phyloP scores from a whole-genome alignment of 2,329 filamentous ascomycete species.

The Bipolaris zeicola region DNA sequence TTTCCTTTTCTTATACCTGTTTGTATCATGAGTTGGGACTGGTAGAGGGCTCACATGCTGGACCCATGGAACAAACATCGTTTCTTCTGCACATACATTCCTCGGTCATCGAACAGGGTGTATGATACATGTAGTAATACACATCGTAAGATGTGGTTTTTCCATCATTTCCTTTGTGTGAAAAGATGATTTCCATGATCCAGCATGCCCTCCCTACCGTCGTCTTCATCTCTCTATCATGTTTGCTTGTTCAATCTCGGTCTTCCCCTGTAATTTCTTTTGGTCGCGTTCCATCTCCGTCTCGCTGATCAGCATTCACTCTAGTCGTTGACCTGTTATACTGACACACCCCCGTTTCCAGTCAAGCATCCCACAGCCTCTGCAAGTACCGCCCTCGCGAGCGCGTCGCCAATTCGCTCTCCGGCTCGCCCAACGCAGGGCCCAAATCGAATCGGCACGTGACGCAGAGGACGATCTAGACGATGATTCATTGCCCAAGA shows the following conservation, averaged over 20 bases:
- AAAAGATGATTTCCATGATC: constrained; percentile 9
- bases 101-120: constrained; percentile 27
- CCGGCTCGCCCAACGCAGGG: constrained; percentile 66
- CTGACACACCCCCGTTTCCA: constrained; percentile 8
- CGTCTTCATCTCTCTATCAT: constrained; percentile 1
- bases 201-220: constrained; percentile 2
- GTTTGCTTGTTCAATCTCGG: neutral
- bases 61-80: constrained; percentile 16
- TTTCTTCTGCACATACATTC: constrained; percentile 37
- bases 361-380: constrained; percentile 55
- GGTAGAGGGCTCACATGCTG: constrained; percentile 11
- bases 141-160: constrained; percentile 26
- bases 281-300: constrained; percentile 16
- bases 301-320: neutral
- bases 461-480: constrained; percentile 27
- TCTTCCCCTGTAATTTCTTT: neutral
- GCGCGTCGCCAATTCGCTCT: constrained; percentile 90
- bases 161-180: constrained; percentile 22
- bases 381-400: constrained; percentile 85
- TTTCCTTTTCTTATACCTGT: constrained; percentile 35
- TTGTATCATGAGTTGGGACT: constrained; percentile 14
- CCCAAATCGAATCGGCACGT: constrained; percentile 34
- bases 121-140: constrained; percentile 42
- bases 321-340: constrained; percentile 40
- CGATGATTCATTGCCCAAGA: constrained; percentile 13